Conservation (phyloP, 2,329 filamentous ascomycete species). For the Eutypella sp. region DNA sequence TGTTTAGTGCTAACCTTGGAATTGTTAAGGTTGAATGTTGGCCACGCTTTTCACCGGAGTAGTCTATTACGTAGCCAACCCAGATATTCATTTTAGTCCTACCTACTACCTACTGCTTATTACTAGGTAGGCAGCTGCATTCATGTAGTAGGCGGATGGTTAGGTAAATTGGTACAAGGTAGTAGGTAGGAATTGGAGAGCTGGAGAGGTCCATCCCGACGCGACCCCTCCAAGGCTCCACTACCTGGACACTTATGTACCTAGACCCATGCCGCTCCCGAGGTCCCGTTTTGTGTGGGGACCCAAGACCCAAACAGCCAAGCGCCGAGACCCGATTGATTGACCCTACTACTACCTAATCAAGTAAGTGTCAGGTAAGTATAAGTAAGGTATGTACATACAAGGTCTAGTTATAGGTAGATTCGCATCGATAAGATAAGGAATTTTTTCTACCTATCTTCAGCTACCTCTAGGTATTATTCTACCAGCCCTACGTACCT, state of each 20-base stretch:
- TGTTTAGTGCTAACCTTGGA: no score
- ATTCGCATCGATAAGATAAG: not conserved
- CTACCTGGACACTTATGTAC: not conserved
- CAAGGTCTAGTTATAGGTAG: not conserved
- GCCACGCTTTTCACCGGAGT: not conserved
- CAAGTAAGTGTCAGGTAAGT: not conserved
- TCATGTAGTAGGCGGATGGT: no score
- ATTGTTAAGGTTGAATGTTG: not conserved
- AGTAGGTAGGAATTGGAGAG: not conserved
- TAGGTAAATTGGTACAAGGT: no score
- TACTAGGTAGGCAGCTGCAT: not conserved
- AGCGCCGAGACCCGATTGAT: not conserved
- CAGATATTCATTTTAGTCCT: not conserved
- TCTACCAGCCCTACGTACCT: no score
- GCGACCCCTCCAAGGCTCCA: not conserved
- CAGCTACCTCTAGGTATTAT: no score
- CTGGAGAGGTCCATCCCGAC: not conserved
- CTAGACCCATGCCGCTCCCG: not conserved
- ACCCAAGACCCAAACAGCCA: not conserved
- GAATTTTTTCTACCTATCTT: not conserved
- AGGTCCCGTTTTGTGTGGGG: not conserved
- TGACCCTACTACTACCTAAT: not conserved
- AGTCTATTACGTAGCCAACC: not conserved
- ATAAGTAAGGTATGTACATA: no score
- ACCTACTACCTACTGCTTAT: not conserved